Evolutionary conservation across 345 rosid genomes (phyloP).

Genomic region (Noccaea caerulescens): DNA sequence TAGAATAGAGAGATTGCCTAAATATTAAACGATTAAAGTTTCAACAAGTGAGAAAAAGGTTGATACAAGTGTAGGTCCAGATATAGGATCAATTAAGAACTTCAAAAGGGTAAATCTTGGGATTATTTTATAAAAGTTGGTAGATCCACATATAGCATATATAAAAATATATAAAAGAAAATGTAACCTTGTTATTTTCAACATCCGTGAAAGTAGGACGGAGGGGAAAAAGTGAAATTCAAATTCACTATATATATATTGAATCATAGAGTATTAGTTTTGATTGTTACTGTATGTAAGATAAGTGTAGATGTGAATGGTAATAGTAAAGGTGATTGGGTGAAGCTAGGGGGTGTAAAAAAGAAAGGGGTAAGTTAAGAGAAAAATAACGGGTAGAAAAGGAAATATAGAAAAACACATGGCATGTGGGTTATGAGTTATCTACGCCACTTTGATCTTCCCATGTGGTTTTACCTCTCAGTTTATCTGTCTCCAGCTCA

Average conservation of each 20-base stretch:
- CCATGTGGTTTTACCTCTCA: constrained; percentile 65
- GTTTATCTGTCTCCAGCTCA: constrained; percentile 75
- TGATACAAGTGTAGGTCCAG: constrained; percentile 32
- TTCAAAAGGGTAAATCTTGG: constrained; percentile 25
- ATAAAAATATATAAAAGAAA: neutral
- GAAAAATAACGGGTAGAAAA: constrained; percentile 17
- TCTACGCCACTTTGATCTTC: constrained; percentile 40
- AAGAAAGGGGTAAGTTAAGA: neutral
- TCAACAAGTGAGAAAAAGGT: constrained; percentile 14
- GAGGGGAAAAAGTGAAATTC: neutral
- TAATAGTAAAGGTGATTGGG: neutral
- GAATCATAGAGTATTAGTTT: neutral
- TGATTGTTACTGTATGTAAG: too few relatives aligned
- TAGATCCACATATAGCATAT: constrained; percentile 22
- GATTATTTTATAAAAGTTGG: constrained; percentile 35
- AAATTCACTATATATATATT: constrained; percentile 2
- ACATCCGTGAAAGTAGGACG: neutral
- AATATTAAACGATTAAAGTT: constrained; percentile 28
- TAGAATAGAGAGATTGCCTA: constrained; percentile 27
- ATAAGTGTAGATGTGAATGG: constrained; percentile 18
- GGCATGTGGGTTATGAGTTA: constrained; percentile 35
- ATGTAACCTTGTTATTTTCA: constrained; percentile 1
- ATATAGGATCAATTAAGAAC: constrained; percentile 22
- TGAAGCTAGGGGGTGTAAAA: neutral
- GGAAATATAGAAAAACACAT: constrained; percentile 26